Evolutionary conservation across 768 basidiomycete species (phyloP), one percentile per base, ranked within the genome.

Genomic region (Lactarius psammicola): DNA sequence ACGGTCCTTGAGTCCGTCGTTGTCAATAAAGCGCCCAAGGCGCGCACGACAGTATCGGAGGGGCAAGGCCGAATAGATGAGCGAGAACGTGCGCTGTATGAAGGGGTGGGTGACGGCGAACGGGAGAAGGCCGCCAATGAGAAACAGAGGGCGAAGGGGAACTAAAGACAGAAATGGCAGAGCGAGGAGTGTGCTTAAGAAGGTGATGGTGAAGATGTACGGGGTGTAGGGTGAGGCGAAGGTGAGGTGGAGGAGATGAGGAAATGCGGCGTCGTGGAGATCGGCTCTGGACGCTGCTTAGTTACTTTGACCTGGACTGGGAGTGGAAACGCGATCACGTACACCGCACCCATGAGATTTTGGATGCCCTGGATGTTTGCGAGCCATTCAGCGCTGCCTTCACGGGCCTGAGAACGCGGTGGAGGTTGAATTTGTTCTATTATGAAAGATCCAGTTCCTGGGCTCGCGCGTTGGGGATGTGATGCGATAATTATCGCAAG

Each of bases 301-400:
- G 60, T 53, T 23, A 51, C 4, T 15, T 13, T 56, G 34, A 17
- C n/a, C 26, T 13, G 31, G 34, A 6, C 26, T 51, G 23, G 42
- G 42, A n/a, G 30, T 55, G 17, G 13, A 64, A 42, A 55, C 4
- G 30, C n/a, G 30, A 31, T n/a, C 7, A 77, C 90, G 69, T 76
- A 94, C 90, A 87, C 77, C 8, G 83, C 77, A 7, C 92, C 93
- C 93, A 95, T 95, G 34, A 95, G 82, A 69, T 95, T 95, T 73
- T 95, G 94, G 33, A 95, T 90, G 1, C 82, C 93, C 76, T 95
- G 93, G 3, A 95, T 78, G 68, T 95, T 96, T 18, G 90, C 88
- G 66, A 89, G 88, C 87, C 92, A 95, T 64, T 91, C 89, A 0
- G 87, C 82, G 13, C 85, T 84, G 4, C 87, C 88, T 71, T 93